A percentile compares a stretch with the other conserved stretches of the same genome.
Conservation (phyloP, 2,329 filamentous ascomycete species). For the Fusarium devonianum region DNA sequence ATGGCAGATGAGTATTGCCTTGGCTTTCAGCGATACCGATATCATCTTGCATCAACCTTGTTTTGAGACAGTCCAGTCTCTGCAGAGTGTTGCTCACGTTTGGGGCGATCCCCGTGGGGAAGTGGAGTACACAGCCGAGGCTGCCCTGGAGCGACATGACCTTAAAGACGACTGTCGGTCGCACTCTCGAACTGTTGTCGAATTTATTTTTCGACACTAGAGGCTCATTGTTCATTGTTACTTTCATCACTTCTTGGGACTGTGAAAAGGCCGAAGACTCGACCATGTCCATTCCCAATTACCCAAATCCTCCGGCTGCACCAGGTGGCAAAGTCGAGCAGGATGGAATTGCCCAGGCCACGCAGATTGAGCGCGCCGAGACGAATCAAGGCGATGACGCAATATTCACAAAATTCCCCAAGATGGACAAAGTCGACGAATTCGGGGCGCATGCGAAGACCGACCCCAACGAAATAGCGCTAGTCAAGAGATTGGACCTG, state of each 20-base stretch:
- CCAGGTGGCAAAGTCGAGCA: background rate
- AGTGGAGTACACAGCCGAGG: background rate
- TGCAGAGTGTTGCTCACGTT: background rate
- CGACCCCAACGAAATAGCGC: slow-evolving; percentile 28
- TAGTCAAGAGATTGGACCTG: slow-evolving; percentile 31
- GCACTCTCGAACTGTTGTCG: too few species aligned
- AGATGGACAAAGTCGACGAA: slow-evolving; percentile 32
- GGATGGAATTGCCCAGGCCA: slow-evolving; percentile 1
- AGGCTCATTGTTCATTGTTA: too few species aligned
- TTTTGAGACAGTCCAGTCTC: background rate
- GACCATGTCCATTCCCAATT: background rate
- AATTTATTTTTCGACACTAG: too few species aligned
- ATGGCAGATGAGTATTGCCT: background rate
- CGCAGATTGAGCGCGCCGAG: slow-evolving; percentile 26
- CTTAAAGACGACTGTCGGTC: background rate
- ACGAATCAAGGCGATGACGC: slow-evolving; percentile 16
- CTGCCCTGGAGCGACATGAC: background rate
- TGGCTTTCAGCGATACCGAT: background rate
- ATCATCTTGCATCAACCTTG: background rate
- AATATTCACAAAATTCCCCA: slow-evolving; percentile 24
- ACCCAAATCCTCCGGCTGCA: accelerated
- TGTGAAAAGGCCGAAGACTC: too few species aligned
- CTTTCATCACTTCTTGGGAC: too few species aligned
- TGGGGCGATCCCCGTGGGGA: background rate
- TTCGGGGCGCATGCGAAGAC: slow-evolving; percentile 34